These are phyloP conservation scores for Phytophthora fragariaefolia DNA, from an alignment of 352 stramenopile species.

Conservation along the genomic window DNA sequence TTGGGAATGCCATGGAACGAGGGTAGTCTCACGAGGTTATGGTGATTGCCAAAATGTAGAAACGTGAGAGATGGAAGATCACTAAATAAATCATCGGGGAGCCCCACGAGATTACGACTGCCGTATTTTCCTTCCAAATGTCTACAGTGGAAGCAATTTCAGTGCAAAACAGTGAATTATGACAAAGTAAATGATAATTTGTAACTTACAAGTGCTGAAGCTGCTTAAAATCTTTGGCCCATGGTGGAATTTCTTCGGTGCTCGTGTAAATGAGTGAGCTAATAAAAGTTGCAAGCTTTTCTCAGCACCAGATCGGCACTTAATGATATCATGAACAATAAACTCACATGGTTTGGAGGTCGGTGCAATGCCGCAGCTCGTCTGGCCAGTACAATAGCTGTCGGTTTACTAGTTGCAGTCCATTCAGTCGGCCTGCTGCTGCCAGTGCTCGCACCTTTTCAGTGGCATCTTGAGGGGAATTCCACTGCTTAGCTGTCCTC, in stretches of 20 bases:
- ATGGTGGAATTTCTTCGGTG: constrained; percentile 16
- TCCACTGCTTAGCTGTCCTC: constrained; percentile 28
- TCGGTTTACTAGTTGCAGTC: constrained; percentile 38
- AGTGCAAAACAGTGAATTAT: neutral
- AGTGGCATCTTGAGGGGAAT: constrained; percentile 28
- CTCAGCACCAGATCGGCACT: too few species aligned
- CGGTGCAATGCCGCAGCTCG: constrained; percentile 23
- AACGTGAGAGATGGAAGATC: constrained; percentile 26
- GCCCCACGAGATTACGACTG: constrained; percentile 19
- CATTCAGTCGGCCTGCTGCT: constrained; percentile 20
- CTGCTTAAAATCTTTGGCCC: constrained; percentile 19
- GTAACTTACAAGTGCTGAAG: constrained; percentile 27
- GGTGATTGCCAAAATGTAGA: constrained; percentile 29
- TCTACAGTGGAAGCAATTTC: constrained; percentile 11
- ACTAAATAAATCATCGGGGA: constrained; percentile 25
- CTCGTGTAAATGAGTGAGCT: constrained; percentile 34
- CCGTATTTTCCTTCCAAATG: constrained; percentile 36
- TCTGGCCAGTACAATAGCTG: constrained; percentile 26
- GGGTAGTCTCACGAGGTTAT: constrained; percentile 14
- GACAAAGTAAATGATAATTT: neutral
- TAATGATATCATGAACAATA: too few species aligned
- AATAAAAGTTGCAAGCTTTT: constrained; percentile 6
- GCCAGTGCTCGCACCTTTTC: constrained; percentile 22
- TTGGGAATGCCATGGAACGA: constrained; percentile 26
- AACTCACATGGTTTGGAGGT: constrained; percentile 21